Conservation (phyloP, 1,284 basidiomycete genomes). For the Heterobasidion parviporum region DNA sequence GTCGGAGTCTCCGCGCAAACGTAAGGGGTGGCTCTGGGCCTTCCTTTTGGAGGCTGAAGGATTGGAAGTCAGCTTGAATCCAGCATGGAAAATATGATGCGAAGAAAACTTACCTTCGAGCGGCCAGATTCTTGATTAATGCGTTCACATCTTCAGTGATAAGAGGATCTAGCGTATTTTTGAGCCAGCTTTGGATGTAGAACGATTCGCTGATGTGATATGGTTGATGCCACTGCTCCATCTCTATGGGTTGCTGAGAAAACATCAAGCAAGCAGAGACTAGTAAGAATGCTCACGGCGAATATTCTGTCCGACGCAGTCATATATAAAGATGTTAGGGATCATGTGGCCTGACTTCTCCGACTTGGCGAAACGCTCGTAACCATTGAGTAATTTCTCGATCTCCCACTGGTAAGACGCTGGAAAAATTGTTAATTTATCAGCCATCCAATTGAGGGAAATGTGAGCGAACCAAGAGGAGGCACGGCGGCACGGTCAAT, state of each 20-base stretch:
- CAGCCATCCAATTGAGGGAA: not conserved
- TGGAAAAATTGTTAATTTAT: not conserved
- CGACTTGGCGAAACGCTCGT: not conserved
- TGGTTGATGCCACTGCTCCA: conserved; percentile 12
- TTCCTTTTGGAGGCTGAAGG: not conserved
- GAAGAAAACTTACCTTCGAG: not conserved
- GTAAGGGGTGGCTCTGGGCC: not conserved
- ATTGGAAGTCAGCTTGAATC: not conserved
- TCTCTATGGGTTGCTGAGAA: conserved; percentile 4
- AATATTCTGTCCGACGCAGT: not conserved
- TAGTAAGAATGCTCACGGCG: conserved; percentile 2
- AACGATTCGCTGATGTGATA: conserved; percentile 4
- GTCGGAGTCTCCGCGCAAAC: not conserved
- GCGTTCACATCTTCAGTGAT: conserved; percentile 20
- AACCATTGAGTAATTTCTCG: not conserved
- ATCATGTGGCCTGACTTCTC: not conserved
- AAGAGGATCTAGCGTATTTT: conserved; percentile 7
- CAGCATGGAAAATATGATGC: not conserved
- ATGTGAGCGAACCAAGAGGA: not conserved
- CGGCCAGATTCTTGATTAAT: not conserved
- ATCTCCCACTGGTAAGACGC: not conserved
- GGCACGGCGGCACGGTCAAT: not conserved
- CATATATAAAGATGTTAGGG: not conserved
- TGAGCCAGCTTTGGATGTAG: conserved; percentile 9
- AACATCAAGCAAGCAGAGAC: not conserved